Percentiles rank a stretch among this genome's conserved stretches.
phyloP scores from a whole-genome alignment of 2,329 filamentous ascomycete species.

The Rhynchosporium graminicola region DNA sequence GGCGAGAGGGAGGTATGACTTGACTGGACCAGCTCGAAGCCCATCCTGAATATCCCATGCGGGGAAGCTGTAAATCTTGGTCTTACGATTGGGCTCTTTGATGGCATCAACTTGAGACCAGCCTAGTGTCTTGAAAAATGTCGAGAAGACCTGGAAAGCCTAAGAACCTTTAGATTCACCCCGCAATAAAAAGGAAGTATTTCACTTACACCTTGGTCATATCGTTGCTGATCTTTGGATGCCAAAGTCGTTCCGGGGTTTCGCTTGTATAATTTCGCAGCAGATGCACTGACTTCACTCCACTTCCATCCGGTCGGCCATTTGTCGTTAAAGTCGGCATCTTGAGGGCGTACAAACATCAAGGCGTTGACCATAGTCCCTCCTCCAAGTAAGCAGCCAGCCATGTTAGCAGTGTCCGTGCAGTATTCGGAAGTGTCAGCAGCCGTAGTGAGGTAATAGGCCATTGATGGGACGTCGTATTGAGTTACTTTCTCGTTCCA shows the following conservation, averaged over 20 bases:
- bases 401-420: slow-evolving; percentile 58
- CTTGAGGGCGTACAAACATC: slow-evolving; percentile 65
- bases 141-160: slow-evolving; percentile 62
- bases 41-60: slow-evolving; percentile 66
- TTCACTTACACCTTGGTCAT: slow-evolving; percentile 54
- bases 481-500: slow-evolving; percentile 52
- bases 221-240: slow-evolving; percentile 64
- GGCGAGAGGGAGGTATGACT: slow-evolving; percentile 67
- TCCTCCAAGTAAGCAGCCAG: slow-evolving; percentile 68
- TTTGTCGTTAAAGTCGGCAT: slow-evolving; percentile 68
- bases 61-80: slow-evolving; percentile 61
- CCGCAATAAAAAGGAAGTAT: background rate
- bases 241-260: slow-evolving; percentile 69
- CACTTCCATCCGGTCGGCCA: slow-evolving; percentile 68
- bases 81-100: slow-evolving; percentile 60
- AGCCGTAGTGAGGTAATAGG: slow-evolving; percentile 64
- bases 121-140: slow-evolving; percentile 49
- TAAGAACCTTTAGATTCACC: background rate
- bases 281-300: slow-evolving; percentile 58
- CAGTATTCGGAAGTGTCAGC: slow-evolving; percentile 52
- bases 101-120: slow-evolving; percentile 49
- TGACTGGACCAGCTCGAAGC: slow-evolving; percentile 67
- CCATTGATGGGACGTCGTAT: slow-evolving; percentile 69
- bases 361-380: slow-evolving; percentile 57
- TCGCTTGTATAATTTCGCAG: slow-evolving; percentile 62